phyloP scores from a whole-genome alignment of 805 yeast genomes.

The Metschnikowia amazonensis region DNA sequence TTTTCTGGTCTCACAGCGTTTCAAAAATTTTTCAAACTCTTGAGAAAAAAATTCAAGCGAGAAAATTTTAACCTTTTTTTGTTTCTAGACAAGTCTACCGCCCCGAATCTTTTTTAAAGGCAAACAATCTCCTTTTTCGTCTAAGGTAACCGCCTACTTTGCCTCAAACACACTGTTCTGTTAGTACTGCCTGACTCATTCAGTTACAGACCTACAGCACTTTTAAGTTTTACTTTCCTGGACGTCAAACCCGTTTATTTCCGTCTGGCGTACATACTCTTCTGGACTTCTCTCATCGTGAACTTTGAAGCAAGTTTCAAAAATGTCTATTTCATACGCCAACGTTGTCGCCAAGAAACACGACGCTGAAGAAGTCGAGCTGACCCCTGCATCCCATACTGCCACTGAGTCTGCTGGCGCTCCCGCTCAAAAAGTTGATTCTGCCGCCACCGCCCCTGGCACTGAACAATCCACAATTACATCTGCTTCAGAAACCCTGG shows the following conservation, averaged over 20 bases:
- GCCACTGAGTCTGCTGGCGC: conserved; percentile 6
- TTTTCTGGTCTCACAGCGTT: conserved; percentile 3
- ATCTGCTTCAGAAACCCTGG: conserved; percentile 8
- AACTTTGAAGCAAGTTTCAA: neutral
- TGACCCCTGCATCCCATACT: conserved; percentile 6
- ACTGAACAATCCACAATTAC: conserved; percentile 10
- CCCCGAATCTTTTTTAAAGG: conserved; percentile 3
- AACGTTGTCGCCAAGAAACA: conserved; percentile 40
- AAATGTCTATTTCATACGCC: conserved; percentile 36
- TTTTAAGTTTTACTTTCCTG: neutral
- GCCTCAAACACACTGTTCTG: conserved; percentile 2
- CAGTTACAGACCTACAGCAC: conserved; percentile 2
- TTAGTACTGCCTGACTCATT: conserved; percentile 1
- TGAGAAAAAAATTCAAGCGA: conserved; percentile 6
- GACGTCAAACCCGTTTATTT: neutral
- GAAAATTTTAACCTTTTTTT: conserved; percentile 5
- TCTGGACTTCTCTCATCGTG: conserved; percentile 3
- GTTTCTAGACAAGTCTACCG: conserved; percentile 4
- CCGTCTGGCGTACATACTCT: neutral
- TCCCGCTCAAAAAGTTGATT: conserved; percentile 3
- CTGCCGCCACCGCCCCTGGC: conserved; percentile 7
- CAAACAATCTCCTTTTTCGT: neutral
- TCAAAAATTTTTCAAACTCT: conserved; percentile 6
- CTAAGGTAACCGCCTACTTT: neutral
- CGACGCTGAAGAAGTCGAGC: conserved; percentile 11